Evolutionary conservation across 2,329 filamentous ascomycete genomes (phyloP), one percentile per base, ranked within the genome.

Genomic region (Gyromitra esculenta): DNA sequence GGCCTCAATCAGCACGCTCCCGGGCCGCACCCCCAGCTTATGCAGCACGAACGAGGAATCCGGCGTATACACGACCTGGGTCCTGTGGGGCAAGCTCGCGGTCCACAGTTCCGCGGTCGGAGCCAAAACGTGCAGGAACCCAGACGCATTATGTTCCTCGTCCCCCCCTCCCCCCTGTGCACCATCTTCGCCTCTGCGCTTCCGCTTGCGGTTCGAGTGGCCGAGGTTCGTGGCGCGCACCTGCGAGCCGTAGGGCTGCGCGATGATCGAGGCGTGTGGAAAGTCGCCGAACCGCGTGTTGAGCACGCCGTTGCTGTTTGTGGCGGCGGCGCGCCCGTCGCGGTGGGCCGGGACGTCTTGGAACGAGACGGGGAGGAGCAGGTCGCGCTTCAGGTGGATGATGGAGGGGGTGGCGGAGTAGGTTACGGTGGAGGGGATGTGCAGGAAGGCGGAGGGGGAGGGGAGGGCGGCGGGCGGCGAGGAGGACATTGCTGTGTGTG

Each of bases 251-350:
- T 95, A 98, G 54, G 92, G 91, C 69, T 94, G 86, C 4, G 89
- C 87, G 71, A 97, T 87, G 59, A 95, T 84, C 0, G 92, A 94
- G 9, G 88, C 91, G 82, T 95, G 92, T 0, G 92, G 92, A 77
- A 94, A 95, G 0, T 94, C 97, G 63, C 96, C 96, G 82, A 97
- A 99, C 57, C 94, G 90, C 0, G 95, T 99, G 84, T 97, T 98
- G 69, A 94, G 89, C 1, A 93, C 91, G 60, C 90, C 90, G 45
- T 92, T 92, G 82, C 94, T 91, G 39, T 88, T 88, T 81, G 94
- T 94, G 75, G 91, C 92, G 81, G 90, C 88, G 78, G 91, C 87
- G 54, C 88, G 87, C 67, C 89, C 89, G 48, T 88, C 87, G 25
- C 87, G 87, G 39, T 88, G 85, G 78, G 88, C 15, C 41, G 77